A percentile compares a stretch with the other conserved stretches of the same genome.
Conservation (phyloP, 768 basidiomycete species). For the Arthromyces matolae region DNA sequence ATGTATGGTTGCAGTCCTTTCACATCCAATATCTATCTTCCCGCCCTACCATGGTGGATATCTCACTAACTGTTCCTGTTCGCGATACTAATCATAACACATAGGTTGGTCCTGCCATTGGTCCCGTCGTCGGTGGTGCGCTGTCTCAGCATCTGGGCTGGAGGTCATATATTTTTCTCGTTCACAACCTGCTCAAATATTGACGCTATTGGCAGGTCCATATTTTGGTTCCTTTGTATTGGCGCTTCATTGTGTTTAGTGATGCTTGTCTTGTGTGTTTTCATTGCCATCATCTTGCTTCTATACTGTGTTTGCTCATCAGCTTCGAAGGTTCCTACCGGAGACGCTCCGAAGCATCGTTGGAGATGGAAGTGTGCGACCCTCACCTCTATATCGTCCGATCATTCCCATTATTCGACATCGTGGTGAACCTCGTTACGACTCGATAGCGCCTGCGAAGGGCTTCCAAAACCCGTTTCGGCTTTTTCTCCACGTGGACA, state of each 20-base stretch:
- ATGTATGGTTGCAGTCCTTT: background rate
- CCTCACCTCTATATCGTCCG: conserved; percentile 45
- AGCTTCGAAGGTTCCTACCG: conserved; percentile 38
- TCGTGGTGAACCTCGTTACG: conserved; percentile 21
- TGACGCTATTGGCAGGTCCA: conserved; percentile 33
- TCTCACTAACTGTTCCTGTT: background rate
- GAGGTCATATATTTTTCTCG: conserved; percentile 37
- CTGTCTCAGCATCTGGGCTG: conserved; percentile 58
- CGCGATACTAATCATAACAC: conserved; percentile 10
- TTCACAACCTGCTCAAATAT: background rate
- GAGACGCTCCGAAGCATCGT: conserved; percentile 55
- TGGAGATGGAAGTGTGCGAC: conserved; percentile 48
- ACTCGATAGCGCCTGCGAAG: conserved; percentile 31
- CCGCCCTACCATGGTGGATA: conserved; percentile 65
- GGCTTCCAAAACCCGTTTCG: conserved; percentile 51
- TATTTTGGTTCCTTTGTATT: conserved; percentile 63
- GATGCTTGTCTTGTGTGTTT: conserved; percentile 44
- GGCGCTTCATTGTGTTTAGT: conserved; percentile 42
- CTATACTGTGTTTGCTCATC: conserved; percentile 28
- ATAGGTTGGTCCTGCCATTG: conserved; percentile 58
- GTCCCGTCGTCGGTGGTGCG: conserved; percentile 58
- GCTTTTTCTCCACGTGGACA: conserved; percentile 52
- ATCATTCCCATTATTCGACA: conserved; percentile 46
- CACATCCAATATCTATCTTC: conserved; percentile 76
- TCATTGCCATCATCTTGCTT: conserved; percentile 19